Evolutionary conservation across 83 land plant species (phyloP), one percentile per base, ranked within the genome.

Genomic region (Larix sibirica): DNA sequence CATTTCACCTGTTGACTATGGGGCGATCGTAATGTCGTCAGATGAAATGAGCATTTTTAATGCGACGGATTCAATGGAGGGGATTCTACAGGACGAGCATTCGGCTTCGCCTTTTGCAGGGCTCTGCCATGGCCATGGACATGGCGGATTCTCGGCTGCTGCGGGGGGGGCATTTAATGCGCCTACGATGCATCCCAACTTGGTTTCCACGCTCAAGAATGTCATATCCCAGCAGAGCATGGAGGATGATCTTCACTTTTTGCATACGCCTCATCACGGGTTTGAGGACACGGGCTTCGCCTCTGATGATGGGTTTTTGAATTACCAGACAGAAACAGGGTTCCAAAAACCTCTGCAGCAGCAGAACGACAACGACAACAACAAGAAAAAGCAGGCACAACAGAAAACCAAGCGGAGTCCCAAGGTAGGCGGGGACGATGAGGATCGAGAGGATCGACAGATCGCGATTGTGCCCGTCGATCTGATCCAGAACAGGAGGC

Each of bases 391-490:
- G 44, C n/a, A 36, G 8, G 6, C 17, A 17, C 44, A 36, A 3
- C 67, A 64, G 31, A 9, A 64, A 38, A 6, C 0, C 20, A 7
- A 9, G 40, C 44, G 44, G 26, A 23, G 77, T 40, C 26, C 44
- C 56, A 33, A 78, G 26, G 17, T 31, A 20, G 80, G 26, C 26
- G 68, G 24, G 6, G 23, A 65, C 12, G 68, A 65, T n/a, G 26
- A 65, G 68, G 68, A 65, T 65, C 26, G 12, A 58, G 80, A 81
- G 8, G 86, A 86, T 38, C 79, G 36, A 28, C 83, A 83, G 60
- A 85, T 84, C 14, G 90, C 83, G 4, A 85, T 36, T 4, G 90
- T 88, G 68, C 67, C 90, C 0, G 83, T 88, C 21, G 90, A 88
- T 64, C 61, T 88, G 79, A 88, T 88, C 23, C 79, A 81, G 58